phyloP scores from a whole-genome alignment of 768 basidiomycete genomes.

The Phlegmacium glaucopus region DNA sequence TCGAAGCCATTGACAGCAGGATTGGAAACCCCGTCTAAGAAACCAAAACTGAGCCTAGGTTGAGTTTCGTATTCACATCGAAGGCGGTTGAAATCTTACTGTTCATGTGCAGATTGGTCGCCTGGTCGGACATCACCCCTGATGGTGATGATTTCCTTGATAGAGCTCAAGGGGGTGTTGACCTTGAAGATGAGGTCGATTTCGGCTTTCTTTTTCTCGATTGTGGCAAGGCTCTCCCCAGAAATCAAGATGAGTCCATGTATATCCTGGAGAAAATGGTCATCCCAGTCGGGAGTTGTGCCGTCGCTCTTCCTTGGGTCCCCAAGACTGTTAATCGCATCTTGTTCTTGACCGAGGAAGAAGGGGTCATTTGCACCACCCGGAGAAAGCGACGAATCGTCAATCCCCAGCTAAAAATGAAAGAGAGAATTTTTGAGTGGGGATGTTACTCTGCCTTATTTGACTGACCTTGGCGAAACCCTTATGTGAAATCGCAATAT shows the following conservation, averaged over 20 bases:
- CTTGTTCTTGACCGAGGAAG: constrained; percentile 35
- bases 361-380: constrained; percentile 27
- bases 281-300: constrained; percentile 43
- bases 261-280: constrained; percentile 40
- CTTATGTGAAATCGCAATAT: constrained; percentile 50
- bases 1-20: constrained; percentile 42
- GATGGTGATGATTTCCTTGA: constrained; percentile 35
- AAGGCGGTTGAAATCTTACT: constrained; percentile 24
- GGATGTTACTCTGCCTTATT: no score
- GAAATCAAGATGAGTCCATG: constrained; percentile 51
- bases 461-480: constrained; percentile 29
- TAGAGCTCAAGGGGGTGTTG: constrained; percentile 23
- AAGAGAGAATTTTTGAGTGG: not conserved
- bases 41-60: constrained; percentile 40
- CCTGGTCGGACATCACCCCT: constrained; percentile 43
- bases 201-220: constrained; percentile 31
- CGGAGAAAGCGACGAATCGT: constrained; percentile 35
- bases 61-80: not conserved
- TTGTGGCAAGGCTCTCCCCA: constrained; percentile 36
- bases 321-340: constrained; percentile 33
- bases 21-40: constrained; percentile 50
- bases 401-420: constrained; percentile 34
- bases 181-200: constrained; percentile 35
- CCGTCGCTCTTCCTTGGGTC: constrained; percentile 29
- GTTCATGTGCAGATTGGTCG: constrained; percentile 42